Conservation (phyloP, 2,329 filamentous ascomycete species). For the Scytalidium sp. region DNA sequence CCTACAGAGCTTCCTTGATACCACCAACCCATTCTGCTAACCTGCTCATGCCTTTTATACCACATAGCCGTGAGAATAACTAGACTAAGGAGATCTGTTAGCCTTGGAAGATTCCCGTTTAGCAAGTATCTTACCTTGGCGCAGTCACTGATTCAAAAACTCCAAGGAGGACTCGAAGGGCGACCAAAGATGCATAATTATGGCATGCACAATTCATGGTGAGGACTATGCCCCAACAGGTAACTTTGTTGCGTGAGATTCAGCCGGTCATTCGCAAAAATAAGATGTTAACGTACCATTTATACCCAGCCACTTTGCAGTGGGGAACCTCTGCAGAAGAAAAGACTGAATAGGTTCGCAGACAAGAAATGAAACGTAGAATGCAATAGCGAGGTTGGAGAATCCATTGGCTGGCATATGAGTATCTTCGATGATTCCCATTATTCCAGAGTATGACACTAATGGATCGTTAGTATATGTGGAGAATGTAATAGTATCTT, state of each 20-base stretch:
- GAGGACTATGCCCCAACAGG: conserved; percentile 31
- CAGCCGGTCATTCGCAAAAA: conserved; percentile 30
- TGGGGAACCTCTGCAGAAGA: conserved; percentile 49
- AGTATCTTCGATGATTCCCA: conserved; percentile 42
- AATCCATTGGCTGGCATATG: conserved; percentile 42
- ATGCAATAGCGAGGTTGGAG: conserved; percentile 42
- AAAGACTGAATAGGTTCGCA: conserved; percentile 34
- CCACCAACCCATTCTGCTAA: conserved; percentile 54
- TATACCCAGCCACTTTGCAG: conserved; percentile 47
- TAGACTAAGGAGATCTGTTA: conserved; percentile 30
- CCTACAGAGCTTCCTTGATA: conserved; percentile 51
- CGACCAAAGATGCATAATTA: conserved; percentile 45
- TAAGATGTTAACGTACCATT: conserved; percentile 31
- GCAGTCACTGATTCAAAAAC: conserved; percentile 50
- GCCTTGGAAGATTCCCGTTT: neutral
- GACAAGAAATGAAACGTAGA: conserved; percentile 43
- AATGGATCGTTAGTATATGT: conserved; percentile 39
- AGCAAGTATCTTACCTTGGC: conserved; percentile 24
- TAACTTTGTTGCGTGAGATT: conserved; percentile 37
- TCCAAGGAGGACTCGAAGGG: conserved; percentile 46
- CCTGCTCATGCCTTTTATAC: conserved; percentile 53
- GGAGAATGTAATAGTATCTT: neutral
- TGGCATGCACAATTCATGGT: conserved; percentile 43
- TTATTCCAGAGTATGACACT: conserved; percentile 39
- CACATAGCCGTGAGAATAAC: conserved; percentile 52